Evolutionary conservation across 2,329 filamentous ascomycete species (phyloP), one percentile per base, ranked within the genome.

Genomic region (Ceratocystis lukuohia): DNA sequence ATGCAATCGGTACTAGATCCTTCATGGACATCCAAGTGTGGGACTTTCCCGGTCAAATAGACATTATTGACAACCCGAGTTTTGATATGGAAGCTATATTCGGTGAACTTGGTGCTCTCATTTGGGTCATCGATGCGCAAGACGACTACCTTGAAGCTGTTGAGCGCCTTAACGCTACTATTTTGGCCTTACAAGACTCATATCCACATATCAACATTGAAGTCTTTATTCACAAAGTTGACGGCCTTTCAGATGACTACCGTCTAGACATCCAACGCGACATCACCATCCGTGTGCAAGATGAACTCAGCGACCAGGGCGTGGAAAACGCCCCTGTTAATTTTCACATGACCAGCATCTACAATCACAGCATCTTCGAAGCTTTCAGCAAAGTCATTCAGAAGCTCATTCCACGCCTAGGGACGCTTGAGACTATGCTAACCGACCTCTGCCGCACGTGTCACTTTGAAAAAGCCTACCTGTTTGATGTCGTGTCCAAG

Each of bases 11-110:
- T 2, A 56, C 20, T 67, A 96, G 91, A 71, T 97, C 94, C 2
- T 97, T 99, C 74, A 96, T 97, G 91, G 93, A 97, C 74, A 96
- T 97, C 71, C 93, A 97, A 77, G 90, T 96, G 61, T 96, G 92
- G 89, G 94, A 99, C 74, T 92, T 99, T 67, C 94, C 94, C 1
- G 92, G 93, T 28, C 92, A 97, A 76, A 85, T 97, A 70, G 90
- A 96, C 77, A 80, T 85, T 66, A 95, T 96, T 72, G 87, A 95
- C 68, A 91, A 94, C 72, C 87, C 90, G 3, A 88, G 85, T 61
- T 96, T 96, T 72, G 92, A 97, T 74, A 88, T 94, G 69, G 91
- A 96, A 71, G 87, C 89, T 72, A 93, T 97, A 72, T 99, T 99
- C 75, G 89, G 91, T 70, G 91, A 93, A 73, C 90, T 96, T 17